Percentiles rank a stretch among this genome's conserved stretches.
These are phyloP conservation scores for Linnemannia zychae DNA, from an alignment of 192 early-diverging fungal species.

Conservation along the genomic window DNA sequence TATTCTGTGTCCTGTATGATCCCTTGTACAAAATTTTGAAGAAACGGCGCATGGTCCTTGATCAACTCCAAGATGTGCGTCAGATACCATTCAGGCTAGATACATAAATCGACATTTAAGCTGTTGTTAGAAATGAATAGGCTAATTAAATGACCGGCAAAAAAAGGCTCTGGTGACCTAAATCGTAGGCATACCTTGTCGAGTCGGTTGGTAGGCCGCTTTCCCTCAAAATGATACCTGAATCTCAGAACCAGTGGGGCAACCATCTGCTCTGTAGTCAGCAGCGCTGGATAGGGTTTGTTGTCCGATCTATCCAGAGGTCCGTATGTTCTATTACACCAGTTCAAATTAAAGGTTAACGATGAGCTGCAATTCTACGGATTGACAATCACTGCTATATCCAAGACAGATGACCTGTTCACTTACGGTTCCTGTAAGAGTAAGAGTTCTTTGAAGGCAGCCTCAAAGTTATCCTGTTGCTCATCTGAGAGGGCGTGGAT, in stretches of 20 bases:
- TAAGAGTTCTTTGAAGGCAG: conserved; percentile 51
- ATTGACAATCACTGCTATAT: background rate
- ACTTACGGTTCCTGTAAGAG: conserved; percentile 58
- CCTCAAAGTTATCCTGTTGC: conserved; percentile 40
- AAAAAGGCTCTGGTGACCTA: background rate
- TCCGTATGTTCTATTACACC: conserved; percentile 17
- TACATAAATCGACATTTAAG: background rate
- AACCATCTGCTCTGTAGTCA: conserved; percentile 70
- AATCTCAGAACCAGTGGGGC: conserved; percentile 74
- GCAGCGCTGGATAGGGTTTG: conserved; percentile 45
- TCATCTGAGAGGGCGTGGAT: conserved; percentile 18
- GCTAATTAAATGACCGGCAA: background rate
- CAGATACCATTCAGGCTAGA: conserved; percentile 84
- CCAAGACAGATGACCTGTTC: conserved; percentile 11
- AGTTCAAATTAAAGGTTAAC: background rate
- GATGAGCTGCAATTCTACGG: background rate
- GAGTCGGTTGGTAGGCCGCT: conserved; percentile 75
- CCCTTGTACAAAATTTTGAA: conserved; percentile 73
- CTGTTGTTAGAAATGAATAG: background rate
- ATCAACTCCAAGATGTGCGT: conserved; percentile 70
- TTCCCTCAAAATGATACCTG: conserved; percentile 81
- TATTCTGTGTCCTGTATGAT: conserved; percentile 66
- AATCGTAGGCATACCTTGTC: conserved; percentile 69
- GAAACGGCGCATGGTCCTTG: conserved; percentile 72
- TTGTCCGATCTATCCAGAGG: conserved; percentile 26